These are phyloP conservation scores for Pichia sp. DNA, from an alignment of 1,139 yeast genomes.

Conservation along the genomic window DNA sequence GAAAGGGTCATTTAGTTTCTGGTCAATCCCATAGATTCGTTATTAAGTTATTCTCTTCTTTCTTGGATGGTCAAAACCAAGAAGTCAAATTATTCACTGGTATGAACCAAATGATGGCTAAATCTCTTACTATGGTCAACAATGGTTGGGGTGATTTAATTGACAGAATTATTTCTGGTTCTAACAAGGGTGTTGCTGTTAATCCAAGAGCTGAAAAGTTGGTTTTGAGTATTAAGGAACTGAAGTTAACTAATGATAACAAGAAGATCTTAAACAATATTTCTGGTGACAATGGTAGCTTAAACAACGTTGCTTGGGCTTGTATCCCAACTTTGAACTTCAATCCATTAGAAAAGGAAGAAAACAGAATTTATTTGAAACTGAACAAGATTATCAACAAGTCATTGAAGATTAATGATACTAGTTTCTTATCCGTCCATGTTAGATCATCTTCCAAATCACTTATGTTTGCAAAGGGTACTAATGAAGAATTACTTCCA, in stretches of 20 bases:
- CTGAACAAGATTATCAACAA: constrained; percentile 48
- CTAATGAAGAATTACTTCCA: constrained; percentile 54
- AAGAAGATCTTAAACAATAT: constrained; percentile 12
- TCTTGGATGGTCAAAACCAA: constrained; percentile 31
- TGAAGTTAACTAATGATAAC: constrained; percentile 36
- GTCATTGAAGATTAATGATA: constrained; percentile 37
- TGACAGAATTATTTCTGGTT: constrained; percentile 75
- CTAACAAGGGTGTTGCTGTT: constrained; percentile 75
- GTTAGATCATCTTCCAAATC: constrained; percentile 45
- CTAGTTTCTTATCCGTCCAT: constrained; percentile 33
- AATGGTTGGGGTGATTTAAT: constrained; percentile 91
- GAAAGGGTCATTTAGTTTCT: constrained; percentile 55
- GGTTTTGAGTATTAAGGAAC: constrained; percentile 71
- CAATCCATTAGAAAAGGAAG: constrained; percentile 59
- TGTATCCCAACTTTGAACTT: constrained; percentile 62
- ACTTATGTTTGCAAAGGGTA: constrained; percentile 62
- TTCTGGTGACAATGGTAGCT: constrained; percentile 28
- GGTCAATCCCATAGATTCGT: constrained; percentile 72
- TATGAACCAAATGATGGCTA: constrained; percentile 34
- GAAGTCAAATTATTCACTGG: constrained; percentile 28
- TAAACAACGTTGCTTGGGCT: constrained; percentile 43
- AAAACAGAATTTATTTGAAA: constrained; percentile 59
- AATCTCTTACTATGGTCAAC: constrained; percentile 38
- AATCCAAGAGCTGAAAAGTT: constrained; percentile 80
- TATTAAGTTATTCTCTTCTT: constrained; percentile 72